Evolutionary conservation across 441 rosid genomes (phyloP), one percentile per base, ranked within the genome.

Genomic region (Gossypium davidsonii): DNA sequence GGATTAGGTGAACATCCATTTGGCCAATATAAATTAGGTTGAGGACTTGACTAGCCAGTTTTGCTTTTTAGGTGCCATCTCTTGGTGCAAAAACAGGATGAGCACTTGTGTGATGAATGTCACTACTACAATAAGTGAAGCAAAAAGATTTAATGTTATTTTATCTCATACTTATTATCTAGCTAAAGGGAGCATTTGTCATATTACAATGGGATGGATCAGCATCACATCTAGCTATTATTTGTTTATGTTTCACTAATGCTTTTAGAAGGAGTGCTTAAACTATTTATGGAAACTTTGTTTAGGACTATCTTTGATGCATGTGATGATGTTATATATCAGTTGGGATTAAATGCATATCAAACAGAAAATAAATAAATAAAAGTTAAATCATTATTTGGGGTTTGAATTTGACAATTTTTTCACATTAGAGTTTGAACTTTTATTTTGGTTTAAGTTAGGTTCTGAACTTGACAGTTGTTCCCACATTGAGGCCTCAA

Each of bases 21-120:
- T 70, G 80, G 81, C 76, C 79, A 79, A 61, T 46, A 18, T 6
- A 42, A 60, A 71, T 64, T 66, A 34, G 73, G 46, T 61, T 52
- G 2, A 52, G 20, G 18, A 52, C 0, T 17, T 73, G 67, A 74
- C 53, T 34, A n/a, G 55, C 39, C 73, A 65, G 71, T 58, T 44
- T 70, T 34, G 51, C 73, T 67, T 26, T 51, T 46, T 71, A 61
- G 78, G 76, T 74, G 70, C 52, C 80, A 73, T 52, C 21, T 42
- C 53, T 18, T 65, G 51, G 56, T 23, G 28, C 37, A 46, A 66
- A 66, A 23, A 12, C 37, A 21, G 34, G 28, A 46, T 66, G 70
- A 66, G 55, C 55, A 66, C 56, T 44, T 23, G 55, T 12, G 39
- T 48, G 55, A 53, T 67, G 31, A 25, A 23, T 15, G 58, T 66